phyloP scores from a whole-genome alignment of 495 filamentous ascomycete genomes.

The Podospora pseudopauciseta region DNA sequence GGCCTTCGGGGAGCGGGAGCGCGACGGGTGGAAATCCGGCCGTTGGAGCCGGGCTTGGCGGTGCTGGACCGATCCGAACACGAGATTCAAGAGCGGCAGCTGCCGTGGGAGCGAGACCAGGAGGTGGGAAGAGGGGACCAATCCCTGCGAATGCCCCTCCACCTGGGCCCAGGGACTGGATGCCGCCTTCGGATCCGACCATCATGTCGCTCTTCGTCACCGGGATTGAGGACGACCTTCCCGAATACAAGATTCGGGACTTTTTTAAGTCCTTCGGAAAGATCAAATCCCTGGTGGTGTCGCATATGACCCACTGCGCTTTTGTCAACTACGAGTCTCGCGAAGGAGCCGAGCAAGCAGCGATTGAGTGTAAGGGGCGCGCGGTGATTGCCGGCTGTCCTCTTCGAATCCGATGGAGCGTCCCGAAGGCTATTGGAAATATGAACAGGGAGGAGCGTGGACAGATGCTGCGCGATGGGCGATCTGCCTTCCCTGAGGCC shows the following conservation, averaged over 20 bases:
- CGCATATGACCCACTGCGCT: constrained; percentile 93
- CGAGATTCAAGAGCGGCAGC: constrained; percentile 54
- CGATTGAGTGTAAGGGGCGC: constrained; percentile 79
- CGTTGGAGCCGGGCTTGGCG: constrained; percentile 44
- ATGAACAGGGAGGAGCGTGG: constrained; percentile 79
- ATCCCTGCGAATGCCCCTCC: constrained; percentile 67
- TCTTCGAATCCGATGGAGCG: constrained; percentile 83
- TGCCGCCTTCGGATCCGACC: constrained; percentile 75
- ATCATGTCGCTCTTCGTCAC: constrained; percentile 92
- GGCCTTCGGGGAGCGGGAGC: constrained; percentile 38
- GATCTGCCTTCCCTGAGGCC: constrained; percentile 48
- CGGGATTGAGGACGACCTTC: constrained; percentile 92
- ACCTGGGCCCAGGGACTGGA: constrained; percentile 74
- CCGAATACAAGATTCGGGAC: constrained; percentile 82
- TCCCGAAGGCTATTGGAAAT: constrained; percentile 83
- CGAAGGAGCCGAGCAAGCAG: constrained; percentile 77
- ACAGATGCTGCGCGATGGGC: constrained; percentile 68
- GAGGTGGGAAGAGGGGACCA: constrained; percentile 48
- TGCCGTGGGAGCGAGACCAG: constrained; percentile 41
- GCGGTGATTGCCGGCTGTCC: constrained; percentile 83
- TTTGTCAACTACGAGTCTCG: constrained; percentile 90
- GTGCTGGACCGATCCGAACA: constrained; percentile 67
- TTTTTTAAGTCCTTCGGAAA: constrained; percentile 86
- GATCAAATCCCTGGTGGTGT: constrained; percentile 86
- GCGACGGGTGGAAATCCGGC: constrained; percentile 43